These are phyloP conservation scores for Nadsonia starkeyi-henricii DNA, from an alignment of 1,139 yeast genomes.

Conservation along the genomic window DNA sequence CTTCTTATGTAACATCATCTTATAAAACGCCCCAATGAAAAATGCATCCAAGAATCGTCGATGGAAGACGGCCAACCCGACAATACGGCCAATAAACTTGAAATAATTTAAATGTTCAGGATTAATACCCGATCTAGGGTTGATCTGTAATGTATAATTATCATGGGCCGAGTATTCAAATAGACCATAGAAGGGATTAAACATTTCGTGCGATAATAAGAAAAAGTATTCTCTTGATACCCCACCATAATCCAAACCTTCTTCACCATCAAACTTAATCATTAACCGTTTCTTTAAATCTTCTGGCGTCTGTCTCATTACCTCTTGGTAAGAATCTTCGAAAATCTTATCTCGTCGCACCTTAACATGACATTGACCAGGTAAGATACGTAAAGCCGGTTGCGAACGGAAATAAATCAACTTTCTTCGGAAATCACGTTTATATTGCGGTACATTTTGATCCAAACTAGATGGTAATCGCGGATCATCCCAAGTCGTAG, in stretches of 20 bases:
- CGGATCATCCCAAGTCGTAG: slow-evolving; percentile 99
- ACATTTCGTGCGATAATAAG: slow-evolving; percentile 93
- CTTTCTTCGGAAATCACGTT: slow-evolving; percentile 96
- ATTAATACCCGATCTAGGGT: slow-evolving; percentile 94
- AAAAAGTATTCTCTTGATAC: slow-evolving; percentile 96
- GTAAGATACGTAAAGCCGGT: slow-evolving; percentile 90
- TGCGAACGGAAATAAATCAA: slow-evolving; percentile 95
- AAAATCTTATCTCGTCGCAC: slow-evolving; percentile 93
- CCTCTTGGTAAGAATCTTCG: slow-evolving; percentile 95
- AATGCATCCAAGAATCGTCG: slow-evolving; percentile 95
- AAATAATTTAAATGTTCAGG: slow-evolving; percentile 97
- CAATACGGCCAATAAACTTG: slow-evolving; percentile 96
- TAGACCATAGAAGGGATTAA: slow-evolving; percentile 92
- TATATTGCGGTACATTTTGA: slow-evolving; percentile 97
- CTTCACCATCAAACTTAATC: slow-evolving; percentile 98
- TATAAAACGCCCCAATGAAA: slow-evolving; percentile 94
- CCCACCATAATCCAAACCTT: slow-evolving; percentile 98
- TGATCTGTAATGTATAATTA: slow-evolving; percentile 91
- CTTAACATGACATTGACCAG: slow-evolving; percentile 97
- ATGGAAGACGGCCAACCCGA: slow-evolving; percentile 96
- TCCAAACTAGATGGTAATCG: slow-evolving; percentile 93
- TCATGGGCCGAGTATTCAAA: slow-evolving; percentile 97
- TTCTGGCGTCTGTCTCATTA: slow-evolving; percentile 97
- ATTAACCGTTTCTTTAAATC: slow-evolving; percentile 92
- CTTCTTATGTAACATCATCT: slow-evolving; percentile 92